Conservation (phyloP, 2,329 filamentous ascomycete genomes). For the Trichoderma hamatum region DNA sequence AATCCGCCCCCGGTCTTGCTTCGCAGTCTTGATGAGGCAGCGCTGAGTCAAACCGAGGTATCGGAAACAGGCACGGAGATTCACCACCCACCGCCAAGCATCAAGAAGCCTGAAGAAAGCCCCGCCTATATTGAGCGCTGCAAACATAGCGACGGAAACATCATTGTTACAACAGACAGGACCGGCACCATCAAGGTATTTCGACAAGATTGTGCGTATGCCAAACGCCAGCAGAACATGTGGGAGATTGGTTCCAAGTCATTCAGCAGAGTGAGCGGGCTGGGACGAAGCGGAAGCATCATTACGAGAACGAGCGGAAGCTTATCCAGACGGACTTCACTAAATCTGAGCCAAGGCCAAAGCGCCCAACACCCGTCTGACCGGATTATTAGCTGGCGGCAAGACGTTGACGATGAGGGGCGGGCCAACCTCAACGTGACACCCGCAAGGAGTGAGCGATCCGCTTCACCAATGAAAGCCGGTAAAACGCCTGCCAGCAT, state of each 20-base stretch:
- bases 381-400: constrained; percentile 85
- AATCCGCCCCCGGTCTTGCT: constrained; percentile 90
- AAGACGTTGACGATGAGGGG: constrained; percentile 56
- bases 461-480: constrained; percentile 56
- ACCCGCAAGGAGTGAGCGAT: constrained; percentile 55
- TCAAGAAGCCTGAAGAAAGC: constrained; percentile 63
- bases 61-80: constrained; percentile 42
- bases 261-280: constrained; percentile 66
- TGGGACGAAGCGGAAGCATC: constrained; percentile 62
- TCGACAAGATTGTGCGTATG: constrained; percentile 86
- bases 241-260: constrained; percentile 81
- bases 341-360: constrained; percentile 44
- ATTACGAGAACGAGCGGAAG: constrained; percentile 56
- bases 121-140: constrained; percentile 78
- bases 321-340: constrained; percentile 58
- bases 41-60: constrained; percentile 46
- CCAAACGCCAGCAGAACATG: constrained; percentile 73
- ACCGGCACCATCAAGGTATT: constrained; percentile 91
- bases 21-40: constrained; percentile 69
- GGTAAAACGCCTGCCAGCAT: constrained; percentile 42
- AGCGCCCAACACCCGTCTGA: constrained; percentile 56
- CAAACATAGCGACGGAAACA: constrained; percentile 79
- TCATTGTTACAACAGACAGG: constrained; percentile 89
- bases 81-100: constrained; percentile 32
- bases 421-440: constrained; percentile 46